Percentiles rank a stretch among this genome's conserved stretches.
Evolutionary conservation across 2,329 filamentous ascomycete genomes (phyloP).

Genomic region (Canariomyces notabilis): DNA sequence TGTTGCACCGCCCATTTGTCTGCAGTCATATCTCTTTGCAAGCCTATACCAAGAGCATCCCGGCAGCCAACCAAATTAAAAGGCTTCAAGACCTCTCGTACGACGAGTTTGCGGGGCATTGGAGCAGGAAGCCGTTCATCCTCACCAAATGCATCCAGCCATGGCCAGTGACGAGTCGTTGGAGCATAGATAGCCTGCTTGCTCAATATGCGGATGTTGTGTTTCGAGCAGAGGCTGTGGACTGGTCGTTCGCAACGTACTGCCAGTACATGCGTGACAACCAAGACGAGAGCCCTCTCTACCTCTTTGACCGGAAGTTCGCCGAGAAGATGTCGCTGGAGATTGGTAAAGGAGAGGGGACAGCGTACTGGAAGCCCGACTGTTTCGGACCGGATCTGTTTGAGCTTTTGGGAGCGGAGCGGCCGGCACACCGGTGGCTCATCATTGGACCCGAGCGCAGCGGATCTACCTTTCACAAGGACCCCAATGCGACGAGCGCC

Average conservation of each 20-base stretch:
- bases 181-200: conserved; percentile 66
- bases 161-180: conserved; percentile 73
- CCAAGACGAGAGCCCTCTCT: conserved; percentile 81
- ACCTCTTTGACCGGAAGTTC: conserved; percentile 85
- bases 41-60: conserved; percentile 67
- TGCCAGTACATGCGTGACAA: conserved; percentile 74
- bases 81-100: conserved; percentile 64
- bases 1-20: conserved; percentile 82
- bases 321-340: conserved; percentile 76
- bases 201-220: conserved; percentile 58
- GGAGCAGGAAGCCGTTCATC: conserved; percentile 81
- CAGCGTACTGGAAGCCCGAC: conserved; percentile 70
- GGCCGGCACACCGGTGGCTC: conserved; percentile 87
- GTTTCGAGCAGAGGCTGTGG: conserved; percentile 88
- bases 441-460: conserved; percentile 84
- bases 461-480: conserved; percentile 92
- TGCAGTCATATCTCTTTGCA: conserved; percentile 71
- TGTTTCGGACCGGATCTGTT: conserved; percentile 89
- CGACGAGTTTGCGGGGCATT: conserved; percentile 67
- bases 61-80: conserved; percentile 64
- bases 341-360: conserved; percentile 47
- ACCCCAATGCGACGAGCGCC: conserved; percentile 67
- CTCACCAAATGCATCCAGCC: conserved; percentile 73
- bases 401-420: conserved; percentile 66
- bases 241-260: conserved; percentile 84